A percentile compares a stretch with the other conserved stretches of the same genome.
Evolutionary conservation across 305 asterid genomes (phyloP).

Genomic region (Rubia peregrina): DNA sequence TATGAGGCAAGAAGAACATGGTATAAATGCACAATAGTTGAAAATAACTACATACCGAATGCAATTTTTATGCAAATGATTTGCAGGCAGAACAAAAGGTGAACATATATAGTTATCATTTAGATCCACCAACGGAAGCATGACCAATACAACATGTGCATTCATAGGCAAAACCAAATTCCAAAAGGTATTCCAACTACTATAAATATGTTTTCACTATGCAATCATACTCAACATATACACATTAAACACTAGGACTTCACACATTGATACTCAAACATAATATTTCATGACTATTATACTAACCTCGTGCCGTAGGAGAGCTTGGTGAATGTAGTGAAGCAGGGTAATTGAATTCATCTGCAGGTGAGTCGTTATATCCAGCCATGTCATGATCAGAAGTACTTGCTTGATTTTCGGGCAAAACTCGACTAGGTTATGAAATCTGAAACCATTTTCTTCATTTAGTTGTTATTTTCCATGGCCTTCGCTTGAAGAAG

Average conservation of each 20-base stretch:
- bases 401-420: constrained; percentile 12
- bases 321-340: no score
- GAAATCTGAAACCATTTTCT: constrained; percentile 1
- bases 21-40: not conserved
- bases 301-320: no score
- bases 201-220: no score
- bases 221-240: no score
- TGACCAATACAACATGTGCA: not conserved
- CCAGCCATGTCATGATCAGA: no score
- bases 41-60: not conserved
- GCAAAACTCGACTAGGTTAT: constrained; percentile 1
- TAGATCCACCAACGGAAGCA: not conserved
- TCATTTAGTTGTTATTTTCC: constrained; percentile 43
- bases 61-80: not conserved
- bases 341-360: no score
- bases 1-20: not conserved
- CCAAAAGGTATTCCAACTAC: no score
- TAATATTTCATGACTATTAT: no score
- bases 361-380: no score
- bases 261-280: no score
- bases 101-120: not conserved
- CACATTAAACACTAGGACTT: no score
- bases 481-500: constrained; percentile 33
- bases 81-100: constrained; percentile 3
- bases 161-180: not conserved